Base-by-base conservation (phyloP, 805 yeast genomes). In the Barnettozyma sucrosica region DNA sequence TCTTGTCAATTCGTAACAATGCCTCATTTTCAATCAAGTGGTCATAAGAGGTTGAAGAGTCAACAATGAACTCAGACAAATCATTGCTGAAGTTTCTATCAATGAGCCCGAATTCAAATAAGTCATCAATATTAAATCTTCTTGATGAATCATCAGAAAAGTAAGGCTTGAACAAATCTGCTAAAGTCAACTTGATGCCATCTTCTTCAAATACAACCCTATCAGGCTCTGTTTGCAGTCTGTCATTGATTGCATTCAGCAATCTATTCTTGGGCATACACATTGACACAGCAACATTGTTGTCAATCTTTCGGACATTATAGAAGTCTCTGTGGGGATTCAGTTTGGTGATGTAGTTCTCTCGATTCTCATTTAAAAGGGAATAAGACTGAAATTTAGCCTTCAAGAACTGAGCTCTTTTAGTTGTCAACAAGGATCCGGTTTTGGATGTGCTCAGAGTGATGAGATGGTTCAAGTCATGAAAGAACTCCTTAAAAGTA, bases 251-350 rank as follows among this genome's bases (percentile, higher is more conserved):
- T n/a, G 66, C 64, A 36, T 66, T 68, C 33, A 68, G 55, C 20
- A 69, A 70, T 68, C 92, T 98, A 65, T 92, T 92, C 67, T 93
- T 97, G 57, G 95, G 89, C 98, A 93, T 93, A 62, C 96, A 88
- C 43, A 98, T 98, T 7, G 96, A 83, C 62, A 92, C 96, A 63
- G 92, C 97, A 52, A 93, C 92, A 70, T 93, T 98, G 30, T 97
- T 93, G 45, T 71, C 75, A 32, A 71, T 66, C 52, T 71, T 71
- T 52, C 75, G 59, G 14, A 66, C 71, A 46, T 71, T 71, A 48
- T 71, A 71, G 41, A 71, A 70, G 57, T 71, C 74, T 36, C 73
- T 54, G 43, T 69, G 69, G 13, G 74, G 73, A 20, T 69, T 69
- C 38, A 63, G 47, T 44, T 67, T 69, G 19, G 69, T 64, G 36